Percentiles rank a stretch among this genome's conserved stretches.
phyloP scores from a whole-genome alignment of 2,329 filamentous ascomycete species.

The Colletotrichum falcatum region DNA sequence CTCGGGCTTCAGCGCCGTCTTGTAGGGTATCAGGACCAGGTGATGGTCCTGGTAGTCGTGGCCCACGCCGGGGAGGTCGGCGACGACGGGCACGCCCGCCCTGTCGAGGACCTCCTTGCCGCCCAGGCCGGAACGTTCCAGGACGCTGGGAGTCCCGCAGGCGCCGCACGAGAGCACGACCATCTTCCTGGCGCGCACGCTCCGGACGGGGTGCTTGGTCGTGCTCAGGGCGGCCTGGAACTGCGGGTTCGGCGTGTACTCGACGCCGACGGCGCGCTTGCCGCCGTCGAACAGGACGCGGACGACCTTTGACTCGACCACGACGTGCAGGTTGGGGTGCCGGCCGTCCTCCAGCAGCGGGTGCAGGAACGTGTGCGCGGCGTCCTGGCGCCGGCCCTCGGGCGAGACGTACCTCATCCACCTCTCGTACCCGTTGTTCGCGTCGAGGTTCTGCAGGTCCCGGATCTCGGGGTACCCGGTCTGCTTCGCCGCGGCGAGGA shows the following conservation, averaged over 20 bases:
- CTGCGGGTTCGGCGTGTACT: conserved; percentile 61
- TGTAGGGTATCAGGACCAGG: conserved; percentile 63
- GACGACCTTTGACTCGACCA: conserved; percentile 49
- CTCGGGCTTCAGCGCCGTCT: conserved; percentile 55
- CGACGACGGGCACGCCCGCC: conserved; percentile 42
- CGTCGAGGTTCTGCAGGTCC: conserved; percentile 62
- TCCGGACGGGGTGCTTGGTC: conserved; percentile 29
- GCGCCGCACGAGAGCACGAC: conserved; percentile 58
- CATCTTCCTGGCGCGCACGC: conserved; percentile 57
- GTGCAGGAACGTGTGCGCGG: conserved; percentile 48
- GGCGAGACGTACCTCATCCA: conserved; percentile 49
- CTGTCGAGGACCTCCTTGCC: conserved; percentile 47
- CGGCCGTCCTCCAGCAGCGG: conserved; percentile 46
- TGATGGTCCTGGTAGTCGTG: conserved; percentile 63
- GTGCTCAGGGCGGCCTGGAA: conserved; percentile 43
- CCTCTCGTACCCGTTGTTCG: conserved; percentile 49
- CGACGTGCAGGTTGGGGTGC: conserved; percentile 49
- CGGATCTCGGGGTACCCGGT: conserved; percentile 60
- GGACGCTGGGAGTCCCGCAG: conserved; percentile 58
- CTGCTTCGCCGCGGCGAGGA: conserved; percentile 57
- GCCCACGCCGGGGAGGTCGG: conserved; percentile 44
- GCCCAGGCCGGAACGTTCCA: conserved; percentile 65
- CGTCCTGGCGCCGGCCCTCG: conserved; percentile 52
- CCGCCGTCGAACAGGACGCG: conserved; percentile 58
- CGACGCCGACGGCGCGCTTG: conserved; percentile 68